Base-by-base conservation (phyloP, 108 stramenopile genomes). In the Pelagomonas calceolata region DNA sequence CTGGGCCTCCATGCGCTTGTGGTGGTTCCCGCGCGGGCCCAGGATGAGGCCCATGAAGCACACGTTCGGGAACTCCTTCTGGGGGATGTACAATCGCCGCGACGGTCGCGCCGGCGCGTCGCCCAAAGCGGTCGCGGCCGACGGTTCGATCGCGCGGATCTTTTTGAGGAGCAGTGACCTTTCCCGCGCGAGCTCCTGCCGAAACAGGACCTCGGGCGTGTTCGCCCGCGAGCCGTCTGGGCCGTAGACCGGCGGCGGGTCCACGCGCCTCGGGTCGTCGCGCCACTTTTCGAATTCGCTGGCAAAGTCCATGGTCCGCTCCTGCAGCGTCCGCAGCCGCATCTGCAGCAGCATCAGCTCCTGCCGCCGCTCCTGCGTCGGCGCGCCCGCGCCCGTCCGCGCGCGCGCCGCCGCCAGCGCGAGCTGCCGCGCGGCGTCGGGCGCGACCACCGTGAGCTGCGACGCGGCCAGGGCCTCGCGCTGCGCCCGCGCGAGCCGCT, bases 1-100 rank as follows among this genome's bases (percentile, higher is more conserved):
- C 78, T 93, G 91, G 60, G 76, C 72, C 88, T 99, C 97, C 79
- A 99, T 84, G 36, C 94, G 94, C 81, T 97, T 97, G 77, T 99
- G 99, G 3, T 96, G 98, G 76, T 94, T 95, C 0, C 99, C 99
- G 14, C 99, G 82, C 0, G 99, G 97, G 21, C 51, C 51, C 66
- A 87, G 80, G 51, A 87, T 85, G 51, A 84, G 77, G 15, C 84
- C 98, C 70, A 97, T 94, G 82, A 95, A 98, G 76, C 95, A 95
- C 81, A 94, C 93, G 4, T 81, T 89, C 0, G 97, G 97, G 81
- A 90, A 90, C 68, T 91, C 84, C 72, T 95, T 89, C 32, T 91
- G 74, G 7, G 94, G 95, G 66, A 95, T 93, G 71, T 83, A 84
- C 63, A 94, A 79, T 68, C 88, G 90, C 16, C 88, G 87, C 66